Evolutionary conservation across 2,329 filamentous ascomycete genomes (phyloP).

Genomic region (Epichloe coenophiala): DNA sequence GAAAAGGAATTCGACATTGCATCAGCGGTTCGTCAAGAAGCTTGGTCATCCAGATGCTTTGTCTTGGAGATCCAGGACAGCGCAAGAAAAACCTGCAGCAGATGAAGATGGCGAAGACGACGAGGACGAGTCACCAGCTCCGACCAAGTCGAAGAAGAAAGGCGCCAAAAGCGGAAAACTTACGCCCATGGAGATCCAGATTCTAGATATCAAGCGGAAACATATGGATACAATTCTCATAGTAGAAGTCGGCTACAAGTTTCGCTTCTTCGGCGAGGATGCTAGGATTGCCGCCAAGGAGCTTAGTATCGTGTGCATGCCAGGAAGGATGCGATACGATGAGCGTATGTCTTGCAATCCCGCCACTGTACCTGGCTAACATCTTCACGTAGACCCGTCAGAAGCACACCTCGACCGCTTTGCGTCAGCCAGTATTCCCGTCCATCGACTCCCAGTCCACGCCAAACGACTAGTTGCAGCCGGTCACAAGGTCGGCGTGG

Average conservation of each 20-base stretch:
- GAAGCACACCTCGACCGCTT: conserved; percentile 88
- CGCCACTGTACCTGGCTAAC: conserved; percentile 3
- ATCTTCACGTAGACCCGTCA: conserved; percentile 47
- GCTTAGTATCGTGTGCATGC: conserved; percentile 90
- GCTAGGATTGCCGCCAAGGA: conserved; percentile 80
- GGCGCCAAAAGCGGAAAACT: conserved; percentile 60
- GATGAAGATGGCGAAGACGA: conserved; percentile 45
- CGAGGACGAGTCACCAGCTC: conserved; percentile 32
- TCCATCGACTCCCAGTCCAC: conserved; percentile 82
- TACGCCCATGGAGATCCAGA: conserved; percentile 87
- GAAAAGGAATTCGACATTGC: conserved; percentile 56
- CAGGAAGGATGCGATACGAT: conserved; percentile 87
- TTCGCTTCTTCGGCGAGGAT: conserved; percentile 93
- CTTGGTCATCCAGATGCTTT: conserved; percentile 77
- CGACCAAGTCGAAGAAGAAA: conserved; percentile 49
- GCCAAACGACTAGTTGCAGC: conserved; percentile 85
- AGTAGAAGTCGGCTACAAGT: conserved; percentile 96
- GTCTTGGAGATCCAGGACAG: conserved; percentile 45
- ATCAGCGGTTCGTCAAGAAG: conserved; percentile 79
- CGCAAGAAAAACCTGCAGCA: conserved; percentile 38
- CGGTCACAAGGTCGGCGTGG: conserved; percentile 91
- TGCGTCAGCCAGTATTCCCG: conserved; percentile 89
- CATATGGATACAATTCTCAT: conserved; percentile 83
- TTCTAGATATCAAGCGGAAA: conserved; percentile 85
- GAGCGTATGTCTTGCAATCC: conserved; percentile 44